Conservation (phyloP, 352 stramenopile genomes). For the Pythium guiyangense region DNA sequence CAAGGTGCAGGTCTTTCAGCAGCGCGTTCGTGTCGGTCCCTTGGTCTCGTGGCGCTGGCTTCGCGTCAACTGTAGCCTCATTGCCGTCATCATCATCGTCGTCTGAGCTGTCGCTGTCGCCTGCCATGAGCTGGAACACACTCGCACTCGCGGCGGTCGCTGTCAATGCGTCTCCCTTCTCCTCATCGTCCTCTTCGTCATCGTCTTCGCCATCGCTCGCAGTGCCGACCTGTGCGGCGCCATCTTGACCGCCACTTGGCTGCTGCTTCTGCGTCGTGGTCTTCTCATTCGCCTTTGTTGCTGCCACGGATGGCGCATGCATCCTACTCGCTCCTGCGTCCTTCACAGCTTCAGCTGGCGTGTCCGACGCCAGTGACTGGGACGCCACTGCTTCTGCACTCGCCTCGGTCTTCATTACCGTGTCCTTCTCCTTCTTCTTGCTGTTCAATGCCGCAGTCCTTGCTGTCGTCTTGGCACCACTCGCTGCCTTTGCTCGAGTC, state of each 20-base stretch:
- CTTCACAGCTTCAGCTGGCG: too few relatives aligned
- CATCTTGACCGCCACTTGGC: not conserved
- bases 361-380: too few relatives aligned
- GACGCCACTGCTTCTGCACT: too few relatives aligned
- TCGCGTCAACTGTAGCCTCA: constrained; percentile 12
- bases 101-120: constrained; percentile 12
- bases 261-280: not conserved
- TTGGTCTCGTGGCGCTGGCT: constrained; percentile 9
- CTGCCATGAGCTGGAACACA: constrained; percentile 44
- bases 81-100: not conserved
- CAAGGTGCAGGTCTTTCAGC: constrained; percentile 62
- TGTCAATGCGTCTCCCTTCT: not conserved
- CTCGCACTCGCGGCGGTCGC: constrained; percentile 6
- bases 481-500: not conserved
- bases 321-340: too few relatives aligned
- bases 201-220: constrained; percentile 11
- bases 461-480: too few relatives aligned
- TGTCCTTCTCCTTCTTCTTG: too few relatives aligned
- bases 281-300: not conserved
- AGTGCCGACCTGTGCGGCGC: too few relatives aligned
- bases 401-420: too few relatives aligned
- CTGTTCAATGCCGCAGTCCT: too few relatives aligned
- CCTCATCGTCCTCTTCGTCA: constrained; percentile 22
- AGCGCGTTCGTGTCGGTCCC: constrained; percentile 27
- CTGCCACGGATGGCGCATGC: too few relatives aligned